A percentile compares a stretch with the other conserved stretches of the same genome.
Evolutionary conservation across 139 green algal genomes (phyloP).

Genomic region (Chlorella sp.): DNA sequence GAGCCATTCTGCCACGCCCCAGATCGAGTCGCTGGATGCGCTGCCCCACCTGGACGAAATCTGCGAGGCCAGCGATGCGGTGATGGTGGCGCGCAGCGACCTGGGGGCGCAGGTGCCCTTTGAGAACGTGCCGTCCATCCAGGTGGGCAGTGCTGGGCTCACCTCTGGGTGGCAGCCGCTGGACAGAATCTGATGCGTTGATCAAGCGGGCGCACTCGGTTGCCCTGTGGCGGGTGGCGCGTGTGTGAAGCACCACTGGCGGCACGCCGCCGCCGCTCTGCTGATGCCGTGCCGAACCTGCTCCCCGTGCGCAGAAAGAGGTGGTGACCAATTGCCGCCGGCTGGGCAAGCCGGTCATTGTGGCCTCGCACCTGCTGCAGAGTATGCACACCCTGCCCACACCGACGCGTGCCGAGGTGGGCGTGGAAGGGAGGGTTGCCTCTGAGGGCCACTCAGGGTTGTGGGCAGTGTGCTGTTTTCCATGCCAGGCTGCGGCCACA

Average conservation of each 20-base stretch:
- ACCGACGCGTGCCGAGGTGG: slow-evolving; percentile 84
- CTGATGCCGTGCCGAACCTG: too few species aligned
- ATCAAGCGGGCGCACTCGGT: too few species aligned
- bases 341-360: slow-evolving; percentile 81
- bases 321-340: slow-evolving; percentile 76
- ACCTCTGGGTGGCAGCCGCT: too few species aligned
- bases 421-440: too few species aligned
- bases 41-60: slow-evolving; percentile 73
- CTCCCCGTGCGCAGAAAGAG: slow-evolving; percentile 79
- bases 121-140: slow-evolving; percentile 77
- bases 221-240: too few species aligned
- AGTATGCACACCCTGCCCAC: slow-evolving; percentile 85
- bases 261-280: too few species aligned
- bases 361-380: slow-evolving; percentile 83
- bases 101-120: slow-evolving; percentile 79
- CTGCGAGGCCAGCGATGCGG: slow-evolving; percentile 63
- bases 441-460: neutral
- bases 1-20: too few species aligned
- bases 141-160: neutral
- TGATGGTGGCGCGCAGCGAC: slow-evolving; percentile 85
- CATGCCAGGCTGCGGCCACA: too few species aligned
- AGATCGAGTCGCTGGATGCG: slow-evolving; percentile 73
- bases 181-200: too few species aligned
- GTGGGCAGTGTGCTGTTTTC: too few species aligned
- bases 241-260: too few species aligned